These are phyloP conservation scores for Celoporthe dispersa DNA, from an alignment of 2,329 filamentous ascomycete genomes.

Conservation along the genomic window DNA sequence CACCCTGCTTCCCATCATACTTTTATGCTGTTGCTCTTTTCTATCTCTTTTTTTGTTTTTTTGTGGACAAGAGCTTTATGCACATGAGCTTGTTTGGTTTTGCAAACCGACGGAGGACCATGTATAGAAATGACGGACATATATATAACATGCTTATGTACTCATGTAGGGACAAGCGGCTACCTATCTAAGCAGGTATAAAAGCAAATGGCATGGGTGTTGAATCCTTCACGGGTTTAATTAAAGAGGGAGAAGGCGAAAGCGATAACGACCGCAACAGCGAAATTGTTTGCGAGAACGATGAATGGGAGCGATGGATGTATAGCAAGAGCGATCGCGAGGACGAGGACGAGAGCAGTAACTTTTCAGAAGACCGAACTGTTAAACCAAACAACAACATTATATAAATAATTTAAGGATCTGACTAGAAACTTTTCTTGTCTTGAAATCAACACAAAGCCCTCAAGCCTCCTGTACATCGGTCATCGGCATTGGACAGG, in stretches of 20 bases:
- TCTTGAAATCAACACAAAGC: neutral
- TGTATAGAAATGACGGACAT: too few species aligned
- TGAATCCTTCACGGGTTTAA: neutral
- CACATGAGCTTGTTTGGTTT: too few species aligned
- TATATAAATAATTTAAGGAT: neutral
- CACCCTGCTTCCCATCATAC: neutral
- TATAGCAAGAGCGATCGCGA: neutral
- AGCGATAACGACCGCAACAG: neutral
- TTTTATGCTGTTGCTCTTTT: neutral
- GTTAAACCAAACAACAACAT: neutral
- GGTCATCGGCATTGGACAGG: neutral
- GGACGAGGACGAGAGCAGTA: neutral
- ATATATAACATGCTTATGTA: too few species aligned
- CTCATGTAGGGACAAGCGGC: too few species aligned
- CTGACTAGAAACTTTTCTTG: neutral
- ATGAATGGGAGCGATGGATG: neutral
- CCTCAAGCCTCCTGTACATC: neutral
- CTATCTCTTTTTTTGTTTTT: too few species aligned
- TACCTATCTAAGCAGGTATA: too few species aligned
- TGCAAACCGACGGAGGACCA: too few species aligned
- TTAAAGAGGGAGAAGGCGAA: neutral
- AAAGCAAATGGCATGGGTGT: too few species aligned
- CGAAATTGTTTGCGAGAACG: too few species aligned
- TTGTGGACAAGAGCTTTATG: too few species aligned
- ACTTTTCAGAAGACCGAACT: neutral